These are phyloP conservation scores for Corylus americana DNA, from an alignment of 306 rosid genomes.

Conservation along the genomic window DNA sequence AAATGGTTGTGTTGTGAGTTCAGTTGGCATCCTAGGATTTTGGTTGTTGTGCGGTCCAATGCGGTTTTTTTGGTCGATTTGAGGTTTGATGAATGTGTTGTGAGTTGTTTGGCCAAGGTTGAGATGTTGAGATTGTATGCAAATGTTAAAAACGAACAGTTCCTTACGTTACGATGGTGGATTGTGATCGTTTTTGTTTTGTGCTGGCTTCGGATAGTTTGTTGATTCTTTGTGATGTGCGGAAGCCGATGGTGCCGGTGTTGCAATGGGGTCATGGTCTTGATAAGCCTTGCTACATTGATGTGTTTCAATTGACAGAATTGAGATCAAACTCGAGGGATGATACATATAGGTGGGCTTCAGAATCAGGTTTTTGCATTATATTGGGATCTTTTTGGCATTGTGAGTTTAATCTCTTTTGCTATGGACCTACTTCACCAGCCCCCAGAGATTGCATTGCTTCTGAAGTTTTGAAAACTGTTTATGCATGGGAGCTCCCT, in stretches of 20 bases:
- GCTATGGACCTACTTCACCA: conserved; percentile 55
- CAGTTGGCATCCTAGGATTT: conserved; percentile 66
- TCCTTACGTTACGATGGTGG: conserved; percentile 51
- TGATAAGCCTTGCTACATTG: conserved; percentile 45
- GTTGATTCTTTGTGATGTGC: conserved; percentile 63
- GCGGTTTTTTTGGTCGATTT: conserved; percentile 68
- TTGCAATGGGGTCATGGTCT: conserved; percentile 66
- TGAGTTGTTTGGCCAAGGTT: conserved; percentile 56
- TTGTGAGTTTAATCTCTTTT: conserved; percentile 54
- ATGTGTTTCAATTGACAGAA: conserved; percentile 48
- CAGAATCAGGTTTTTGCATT: conserved; percentile 65
- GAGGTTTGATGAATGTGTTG: conserved; percentile 35
- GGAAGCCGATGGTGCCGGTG: conserved; percentile 59
- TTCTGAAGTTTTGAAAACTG: conserved; percentile 32
- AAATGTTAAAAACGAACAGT: conserved; percentile 39
- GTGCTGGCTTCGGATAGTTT: conserved; percentile 53
- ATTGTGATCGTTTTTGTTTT: conserved; percentile 47
- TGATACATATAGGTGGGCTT: conserved; percentile 50
- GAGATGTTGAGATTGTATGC: conserved; percentile 45
- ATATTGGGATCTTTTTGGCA: conserved; percentile 69
- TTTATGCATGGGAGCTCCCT: conserved; percentile 73
- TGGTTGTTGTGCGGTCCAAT: conserved; percentile 59
- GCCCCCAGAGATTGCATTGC: conserved; percentile 34
- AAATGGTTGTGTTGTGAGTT: conserved; percentile 73
- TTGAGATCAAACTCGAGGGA: conserved; percentile 54